A percentile compares a stretch with the other conserved stretches of the same genome.
Conservation (phyloP, 1,284 basidiomycete species). For the Phlebopus sp. region DNA sequence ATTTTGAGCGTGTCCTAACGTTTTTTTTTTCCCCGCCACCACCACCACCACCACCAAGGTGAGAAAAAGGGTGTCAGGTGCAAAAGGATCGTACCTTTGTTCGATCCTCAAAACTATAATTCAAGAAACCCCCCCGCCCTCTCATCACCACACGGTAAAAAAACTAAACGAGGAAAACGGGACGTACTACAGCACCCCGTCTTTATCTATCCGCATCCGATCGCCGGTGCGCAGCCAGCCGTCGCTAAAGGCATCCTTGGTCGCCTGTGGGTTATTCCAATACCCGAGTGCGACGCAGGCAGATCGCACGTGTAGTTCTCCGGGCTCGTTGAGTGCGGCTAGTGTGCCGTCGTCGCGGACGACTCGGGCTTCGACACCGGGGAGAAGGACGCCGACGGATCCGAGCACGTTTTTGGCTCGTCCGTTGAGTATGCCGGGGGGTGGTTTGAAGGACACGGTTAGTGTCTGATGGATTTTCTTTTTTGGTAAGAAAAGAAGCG, state of each 20-base stretch:
- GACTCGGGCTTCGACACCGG: slow-evolving; percentile 62
- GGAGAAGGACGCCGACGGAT: slow-evolving; percentile 56
- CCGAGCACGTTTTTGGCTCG: slow-evolving; percentile 40
- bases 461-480: slow-evolving; percentile 47
- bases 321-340: slow-evolving; percentile 54
- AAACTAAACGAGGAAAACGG: too few species aligned
- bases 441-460: slow-evolving; percentile 44
- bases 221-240: slow-evolving; percentile 78
- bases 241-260: slow-evolving; percentile 57
- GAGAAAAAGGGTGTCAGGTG: too few species aligned
- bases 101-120: slow-evolving; percentile 31
- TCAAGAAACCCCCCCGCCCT: too few species aligned
- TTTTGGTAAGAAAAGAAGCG: slow-evolving; percentile 1
- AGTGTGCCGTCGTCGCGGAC: slow-evolving; percentile 59
- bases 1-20: slow-evolving; percentile 70
- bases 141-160: too few species aligned
- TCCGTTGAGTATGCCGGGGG: slow-evolving; percentile 45
- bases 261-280: slow-evolving; percentile 66
- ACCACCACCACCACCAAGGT: too few species aligned
- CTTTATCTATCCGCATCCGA: slow-evolving; percentile 54
- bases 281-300: slow-evolving; percentile 61
- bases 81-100: slow-evolving; percentile 22
- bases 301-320: slow-evolving; percentile 61
- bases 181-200: slow-evolving; percentile 65
- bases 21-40: too few species aligned